Percentiles rank a stretch among this genome's conserved stretches.
phyloP scores from a whole-genome alignment of 306 rosid species.

The Pterocarpus santalinus region DNA sequence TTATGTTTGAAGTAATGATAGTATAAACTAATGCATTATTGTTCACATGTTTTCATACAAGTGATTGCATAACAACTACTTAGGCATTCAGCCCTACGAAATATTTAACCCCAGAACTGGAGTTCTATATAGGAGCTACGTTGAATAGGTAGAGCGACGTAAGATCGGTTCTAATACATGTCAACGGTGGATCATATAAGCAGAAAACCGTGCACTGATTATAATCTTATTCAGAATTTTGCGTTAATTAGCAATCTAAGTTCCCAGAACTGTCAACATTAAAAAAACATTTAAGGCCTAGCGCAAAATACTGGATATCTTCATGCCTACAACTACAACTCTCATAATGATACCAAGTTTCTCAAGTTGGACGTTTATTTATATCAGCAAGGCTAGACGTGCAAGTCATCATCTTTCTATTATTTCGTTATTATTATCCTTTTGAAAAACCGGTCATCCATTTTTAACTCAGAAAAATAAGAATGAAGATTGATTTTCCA shows the following conservation, averaged over 20 bases:
- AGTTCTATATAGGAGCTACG: neutral
- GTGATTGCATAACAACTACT: neutral
- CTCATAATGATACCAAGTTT: neutral
- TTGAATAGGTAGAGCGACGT: neutral
- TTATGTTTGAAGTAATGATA: too few species aligned
- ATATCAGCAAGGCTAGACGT: slow-evolving; percentile 13
- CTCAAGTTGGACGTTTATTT: neutral
- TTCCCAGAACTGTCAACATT: neutral
- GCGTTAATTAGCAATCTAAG: neutral
- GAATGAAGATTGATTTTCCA: neutral
- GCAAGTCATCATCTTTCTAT: slow-evolving; percentile 5
- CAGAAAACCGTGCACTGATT: neutral
- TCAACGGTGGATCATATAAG: neutral
- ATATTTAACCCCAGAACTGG: neutral
- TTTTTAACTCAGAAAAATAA: neutral
- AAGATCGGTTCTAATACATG: neutral
- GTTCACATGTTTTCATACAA: neutral
- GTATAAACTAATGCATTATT: too few species aligned
- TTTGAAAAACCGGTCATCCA: neutral
- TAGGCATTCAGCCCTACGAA: neutral
- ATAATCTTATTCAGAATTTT: neutral
- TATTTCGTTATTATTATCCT: neutral
- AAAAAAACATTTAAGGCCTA: too few species aligned
- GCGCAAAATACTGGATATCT: neutral
- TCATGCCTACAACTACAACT: neutral